These are phyloP conservation scores for Hypoxylon rickii DNA, from an alignment of 495 filamentous ascomycete genomes.

Conservation along the genomic window DNA sequence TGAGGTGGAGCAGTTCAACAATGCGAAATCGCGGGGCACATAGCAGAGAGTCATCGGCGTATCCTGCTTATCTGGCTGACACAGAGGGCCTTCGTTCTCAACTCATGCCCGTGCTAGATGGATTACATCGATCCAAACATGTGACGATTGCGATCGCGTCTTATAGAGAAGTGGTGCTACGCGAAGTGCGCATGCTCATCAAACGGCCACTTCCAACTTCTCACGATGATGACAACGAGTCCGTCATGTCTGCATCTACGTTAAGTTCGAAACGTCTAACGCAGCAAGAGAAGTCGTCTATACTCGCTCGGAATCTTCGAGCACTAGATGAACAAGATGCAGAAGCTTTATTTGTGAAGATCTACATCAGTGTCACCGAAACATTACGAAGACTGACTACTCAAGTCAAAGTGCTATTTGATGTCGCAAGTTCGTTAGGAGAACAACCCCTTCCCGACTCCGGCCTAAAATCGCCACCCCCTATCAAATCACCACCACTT, in stretches of 20 bases:
- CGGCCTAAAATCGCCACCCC: constrained; percentile 52
- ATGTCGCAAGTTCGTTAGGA: constrained; percentile 82
- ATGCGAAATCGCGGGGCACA: constrained; percentile 63
- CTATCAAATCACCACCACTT: constrained; percentile 38
- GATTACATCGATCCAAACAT: constrained; percentile 77
- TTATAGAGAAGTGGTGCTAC: constrained; percentile 83
- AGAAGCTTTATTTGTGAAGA: constrained; percentile 78
- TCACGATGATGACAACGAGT: constrained; percentile 91
- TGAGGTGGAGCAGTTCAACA: constrained; percentile 68
- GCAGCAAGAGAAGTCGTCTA: constrained; percentile 86
- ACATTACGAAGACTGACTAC: constrained; percentile 80
- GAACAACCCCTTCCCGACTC: constrained; percentile 31
- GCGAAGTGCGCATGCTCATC: constrained; percentile 87
- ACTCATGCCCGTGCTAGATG: constrained; percentile 70
- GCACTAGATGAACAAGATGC: constrained; percentile 82
- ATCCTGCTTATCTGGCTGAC: constrained; percentile 75
- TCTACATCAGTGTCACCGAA: constrained; percentile 88
- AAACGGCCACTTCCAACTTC: constrained; percentile 85
- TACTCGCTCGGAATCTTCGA: constrained; percentile 88
- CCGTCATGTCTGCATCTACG: constrained; percentile 84
- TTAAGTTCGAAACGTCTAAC: constrained; percentile 68
- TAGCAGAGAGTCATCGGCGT: constrained; percentile 64
- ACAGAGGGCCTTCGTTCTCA: constrained; percentile 68
- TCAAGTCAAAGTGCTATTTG: constrained; percentile 93
- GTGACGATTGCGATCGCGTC: constrained; percentile 78